A percentile compares a stretch with the other conserved stretches of the same genome.
Conservation (phyloP, 345 rosid genomes). For the Triadica sebifera region DNA sequence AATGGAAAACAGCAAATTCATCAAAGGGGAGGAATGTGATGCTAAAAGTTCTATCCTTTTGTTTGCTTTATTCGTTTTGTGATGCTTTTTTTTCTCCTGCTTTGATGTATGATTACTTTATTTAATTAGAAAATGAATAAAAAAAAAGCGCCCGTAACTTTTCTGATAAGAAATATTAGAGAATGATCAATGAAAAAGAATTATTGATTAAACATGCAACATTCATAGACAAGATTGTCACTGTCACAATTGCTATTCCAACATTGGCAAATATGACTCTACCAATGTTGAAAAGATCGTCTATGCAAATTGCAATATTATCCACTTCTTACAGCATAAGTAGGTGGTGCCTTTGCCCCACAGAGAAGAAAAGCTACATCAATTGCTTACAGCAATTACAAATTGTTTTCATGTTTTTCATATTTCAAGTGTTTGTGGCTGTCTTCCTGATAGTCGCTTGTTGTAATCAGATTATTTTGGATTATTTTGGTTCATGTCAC, state of each 20-base stretch:
- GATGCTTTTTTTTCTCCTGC: conserved; percentile 17
- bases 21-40: conserved; percentile 24
- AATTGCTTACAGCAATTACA: background rate
- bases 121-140: background rate
- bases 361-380: background rate
- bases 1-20: background rate
- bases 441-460: background rate
- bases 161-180: background rate
- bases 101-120: conserved; percentile 20
- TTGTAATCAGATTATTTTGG: background rate
- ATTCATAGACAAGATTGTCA: conserved; percentile 5
- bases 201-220: background rate
- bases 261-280: background rate
- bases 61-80: conserved; percentile 39
- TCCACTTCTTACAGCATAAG: background rate
- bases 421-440: conserved; percentile 5
- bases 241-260: background rate
- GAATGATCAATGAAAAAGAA: background rate
- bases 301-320: background rate
- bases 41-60: conserved; percentile 28
- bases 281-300: background rate
- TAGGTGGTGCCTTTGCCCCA: background rate
- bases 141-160: background rate
- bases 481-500: background rate
- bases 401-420: background rate